Conservation (phyloP, 148 eudicot species). For the Rhododendron henanense region DNA sequence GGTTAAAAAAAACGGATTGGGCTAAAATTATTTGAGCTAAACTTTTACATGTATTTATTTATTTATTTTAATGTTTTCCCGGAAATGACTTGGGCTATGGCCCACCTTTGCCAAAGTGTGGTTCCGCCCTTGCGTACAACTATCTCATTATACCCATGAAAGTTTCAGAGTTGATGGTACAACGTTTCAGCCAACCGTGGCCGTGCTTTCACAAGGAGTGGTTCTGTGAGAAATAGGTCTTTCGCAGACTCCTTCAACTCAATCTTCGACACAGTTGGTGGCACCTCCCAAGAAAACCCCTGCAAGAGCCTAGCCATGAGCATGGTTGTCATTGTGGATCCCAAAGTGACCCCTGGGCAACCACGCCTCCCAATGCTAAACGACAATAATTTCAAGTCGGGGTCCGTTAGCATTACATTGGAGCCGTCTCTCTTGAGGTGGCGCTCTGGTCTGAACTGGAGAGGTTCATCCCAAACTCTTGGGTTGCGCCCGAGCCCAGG, state of each 20-base stretch:
- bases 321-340: not conserved
- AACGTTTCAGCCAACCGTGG: conserved; percentile 1
- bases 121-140: too few relatives aligned
- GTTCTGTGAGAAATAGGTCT: not conserved
- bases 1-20: too few relatives aligned
- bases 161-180: not conserved
- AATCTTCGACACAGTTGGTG: not conserved
- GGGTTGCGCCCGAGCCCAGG: conserved; percentile 11
- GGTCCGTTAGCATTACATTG: not conserved
- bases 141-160: too few relatives aligned
- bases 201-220: not conserved
- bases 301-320: conserved; percentile 7
- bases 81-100: too few relatives aligned
- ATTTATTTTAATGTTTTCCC: too few relatives aligned
- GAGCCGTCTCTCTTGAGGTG: conserved; percentile 4
- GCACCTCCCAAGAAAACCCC: not conserved
- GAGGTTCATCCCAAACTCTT: conserved; percentile 7
- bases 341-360: not conserved
- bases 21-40: too few relatives aligned
- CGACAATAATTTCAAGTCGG: not conserved
- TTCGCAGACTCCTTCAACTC: not conserved
- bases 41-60: too few relatives aligned
- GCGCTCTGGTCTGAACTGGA: conserved; percentile 7
- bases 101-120: too few relatives aligned
- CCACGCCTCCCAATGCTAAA: conserved; percentile 15